Evolutionary conservation across 768 basidiomycete genomes (phyloP).

Genomic region (Termitomyces sp.): DNA sequence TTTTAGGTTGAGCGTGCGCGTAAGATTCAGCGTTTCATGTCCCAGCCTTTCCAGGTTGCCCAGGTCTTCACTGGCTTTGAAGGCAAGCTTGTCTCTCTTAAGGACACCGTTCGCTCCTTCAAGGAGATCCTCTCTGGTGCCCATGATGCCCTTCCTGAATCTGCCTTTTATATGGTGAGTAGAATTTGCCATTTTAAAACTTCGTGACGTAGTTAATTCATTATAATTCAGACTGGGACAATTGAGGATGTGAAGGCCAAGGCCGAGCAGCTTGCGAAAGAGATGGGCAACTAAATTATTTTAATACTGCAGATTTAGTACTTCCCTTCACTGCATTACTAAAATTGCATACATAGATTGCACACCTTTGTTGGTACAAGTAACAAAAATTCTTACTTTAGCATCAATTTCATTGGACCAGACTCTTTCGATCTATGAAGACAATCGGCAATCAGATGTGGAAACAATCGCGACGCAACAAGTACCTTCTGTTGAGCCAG

Average conservation of each 20-base stretch:
- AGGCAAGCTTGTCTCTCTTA: slow-evolving; percentile 93
- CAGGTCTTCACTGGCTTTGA: slow-evolving; percentile 99
- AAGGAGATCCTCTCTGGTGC: slow-evolving; percentile 91
- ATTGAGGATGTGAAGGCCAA: slow-evolving; percentile 97
- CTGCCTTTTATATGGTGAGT: slow-evolving; percentile 92
- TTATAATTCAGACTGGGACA: slow-evolving; percentile 58
- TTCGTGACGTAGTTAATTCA: background rate
- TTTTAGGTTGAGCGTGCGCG: slow-evolving; percentile 89
- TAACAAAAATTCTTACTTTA: slow-evolving; percentile 7
- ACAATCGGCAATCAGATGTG: too few species aligned
- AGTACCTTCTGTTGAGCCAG: too few species aligned
- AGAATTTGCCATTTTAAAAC: slow-evolving; percentile 8
- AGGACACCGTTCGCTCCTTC: slow-evolving; percentile 96
- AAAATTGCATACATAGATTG: slow-evolving; percentile 11
- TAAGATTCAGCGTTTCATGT: slow-evolving; percentile 99
- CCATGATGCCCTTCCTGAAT: slow-evolving; percentile 90
- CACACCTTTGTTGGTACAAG: slow-evolving; percentile 7
- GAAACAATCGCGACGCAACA: too few species aligned
- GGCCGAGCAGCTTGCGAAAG: slow-evolving; percentile 96
- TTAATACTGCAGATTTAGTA: slow-evolving; percentile 6
- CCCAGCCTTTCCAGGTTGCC: slow-evolving; percentile 99
- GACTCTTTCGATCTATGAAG: too few species aligned
- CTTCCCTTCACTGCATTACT: slow-evolving; percentile 1
- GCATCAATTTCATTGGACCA: background rate
- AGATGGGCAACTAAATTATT: slow-evolving; percentile 56